phyloP scores from a whole-genome alignment of 208 protist genomes.

The Trichomonas tenax region DNA sequence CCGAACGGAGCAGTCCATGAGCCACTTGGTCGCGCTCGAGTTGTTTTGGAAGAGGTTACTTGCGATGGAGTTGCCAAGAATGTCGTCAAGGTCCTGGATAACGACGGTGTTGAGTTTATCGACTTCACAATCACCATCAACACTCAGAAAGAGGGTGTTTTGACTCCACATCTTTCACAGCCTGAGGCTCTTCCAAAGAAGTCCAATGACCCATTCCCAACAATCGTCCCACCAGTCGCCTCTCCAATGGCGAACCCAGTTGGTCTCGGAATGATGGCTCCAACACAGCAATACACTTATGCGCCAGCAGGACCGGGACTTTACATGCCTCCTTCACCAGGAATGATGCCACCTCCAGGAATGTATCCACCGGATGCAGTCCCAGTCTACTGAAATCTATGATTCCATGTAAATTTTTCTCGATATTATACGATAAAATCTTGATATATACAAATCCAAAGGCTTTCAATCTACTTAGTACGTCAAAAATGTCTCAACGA shows the following conservation, averaged over 20 bases:
- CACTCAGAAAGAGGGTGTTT: neutral
- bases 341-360: neutral
- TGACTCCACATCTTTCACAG: neutral
- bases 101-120: neutral
- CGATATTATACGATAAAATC: too few species aligned
- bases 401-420: too few species aligned
- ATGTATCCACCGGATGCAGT: neutral
- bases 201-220: neutral
- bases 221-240: neutral
- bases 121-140: neutral
- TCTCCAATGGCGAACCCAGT: neutral
- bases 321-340: neutral
- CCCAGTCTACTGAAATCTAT: neutral
- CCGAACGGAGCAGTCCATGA: neutral
- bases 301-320: neutral
- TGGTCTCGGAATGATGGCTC: neutral
- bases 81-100: neutral
- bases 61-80: neutral
- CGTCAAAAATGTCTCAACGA: too few species aligned
- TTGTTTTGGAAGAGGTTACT: neutral
- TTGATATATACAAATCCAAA: too few species aligned
- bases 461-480: too few species aligned
- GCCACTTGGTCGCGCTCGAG: neutral
- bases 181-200: neutral
- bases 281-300: neutral